phyloP scores from a whole-genome alignment of 192 early-diverging fungal species.

The Chytriomyces sp. region DNA sequence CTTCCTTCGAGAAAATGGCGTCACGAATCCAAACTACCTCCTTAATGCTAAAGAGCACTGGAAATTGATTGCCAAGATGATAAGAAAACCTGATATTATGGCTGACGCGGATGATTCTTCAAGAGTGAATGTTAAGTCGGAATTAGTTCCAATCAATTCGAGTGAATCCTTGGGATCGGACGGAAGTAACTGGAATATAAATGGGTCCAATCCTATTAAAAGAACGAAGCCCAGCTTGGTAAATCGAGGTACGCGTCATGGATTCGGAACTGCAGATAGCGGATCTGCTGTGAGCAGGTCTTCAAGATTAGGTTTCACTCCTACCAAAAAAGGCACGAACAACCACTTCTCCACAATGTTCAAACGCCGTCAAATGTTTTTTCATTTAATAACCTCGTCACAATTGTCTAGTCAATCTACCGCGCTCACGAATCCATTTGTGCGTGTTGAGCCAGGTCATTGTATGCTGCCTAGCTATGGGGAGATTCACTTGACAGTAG shows the following conservation, averaged over 20 bases:
- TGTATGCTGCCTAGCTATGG: constrained; percentile 57
- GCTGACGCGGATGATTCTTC: constrained; percentile 18
- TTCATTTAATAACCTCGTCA: constrained; percentile 52
- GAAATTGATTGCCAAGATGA: constrained; percentile 48
- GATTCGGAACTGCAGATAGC: not conserved
- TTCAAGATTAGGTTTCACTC: not conserved
- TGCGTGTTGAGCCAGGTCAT: constrained; percentile 53
- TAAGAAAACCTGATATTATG: constrained; percentile 39
- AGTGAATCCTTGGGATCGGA: not conserved
- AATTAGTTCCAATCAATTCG: not conserved
- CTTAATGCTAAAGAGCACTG: constrained; percentile 47
- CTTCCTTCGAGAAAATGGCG: constrained; percentile 43
- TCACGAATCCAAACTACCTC: constrained; percentile 27
- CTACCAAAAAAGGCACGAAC: constrained; percentile 34
- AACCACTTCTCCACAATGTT: constrained; percentile 47
- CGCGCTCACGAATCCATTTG: constrained; percentile 38
- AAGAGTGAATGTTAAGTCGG: not conserved
- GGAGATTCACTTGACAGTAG: constrained; percentile 51
- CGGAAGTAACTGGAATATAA: not conserved
- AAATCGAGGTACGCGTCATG: not conserved
- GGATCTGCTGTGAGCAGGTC: not conserved
- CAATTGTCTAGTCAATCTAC: constrained; percentile 55
- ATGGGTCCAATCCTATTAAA: not conserved
- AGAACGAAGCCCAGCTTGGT: not conserved
- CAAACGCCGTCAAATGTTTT: constrained; percentile 65